phyloP scores from a whole-genome alignment of 2,329 filamentous ascomycete species.

The Neopestalotiopsis rosae region DNA sequence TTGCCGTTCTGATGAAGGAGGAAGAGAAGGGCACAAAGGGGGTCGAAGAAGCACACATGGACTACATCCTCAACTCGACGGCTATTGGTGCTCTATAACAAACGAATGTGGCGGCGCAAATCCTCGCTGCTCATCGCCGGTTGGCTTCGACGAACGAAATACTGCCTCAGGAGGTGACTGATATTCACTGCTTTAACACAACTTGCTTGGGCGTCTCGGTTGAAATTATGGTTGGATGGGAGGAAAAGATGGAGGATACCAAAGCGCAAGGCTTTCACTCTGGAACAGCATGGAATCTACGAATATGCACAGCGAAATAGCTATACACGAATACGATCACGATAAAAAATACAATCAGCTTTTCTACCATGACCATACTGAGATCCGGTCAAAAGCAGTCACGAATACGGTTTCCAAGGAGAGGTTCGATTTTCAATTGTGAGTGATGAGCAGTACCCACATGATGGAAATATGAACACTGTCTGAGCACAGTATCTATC shows the following conservation, averaged over 20 bases:
- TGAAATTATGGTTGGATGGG: background rate
- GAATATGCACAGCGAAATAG: background rate
- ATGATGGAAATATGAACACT: too few relatives aligned
- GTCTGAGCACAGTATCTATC: too few relatives aligned
- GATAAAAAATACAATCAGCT: background rate
- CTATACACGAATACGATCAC: background rate
- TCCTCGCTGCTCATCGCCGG: too few relatives aligned
- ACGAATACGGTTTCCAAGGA: too few relatives aligned
- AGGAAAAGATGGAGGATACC: background rate
- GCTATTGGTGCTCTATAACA: slow-evolving; percentile 37
- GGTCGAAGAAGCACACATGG: slow-evolving; percentile 74
- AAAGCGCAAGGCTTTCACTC: background rate
- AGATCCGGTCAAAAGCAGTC: too few relatives aligned
- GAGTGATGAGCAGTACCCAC: too few relatives aligned
- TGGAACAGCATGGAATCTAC: background rate
- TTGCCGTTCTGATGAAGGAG: slow-evolving; percentile 81
- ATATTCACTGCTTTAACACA: background rate
- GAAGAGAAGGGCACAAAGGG: slow-evolving; percentile 59
- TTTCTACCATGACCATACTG: too few relatives aligned
- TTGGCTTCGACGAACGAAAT: background rate
- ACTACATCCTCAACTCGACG: slow-evolving; percentile 64
- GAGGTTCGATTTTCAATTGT: too few relatives aligned
- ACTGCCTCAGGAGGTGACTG: background rate
- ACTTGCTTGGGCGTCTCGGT: slow-evolving; percentile 11
- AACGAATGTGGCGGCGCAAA: background rate